phyloP scores from a whole-genome alignment of 1,139 yeast genomes.

The Sugiyamaella sp. region DNA sequence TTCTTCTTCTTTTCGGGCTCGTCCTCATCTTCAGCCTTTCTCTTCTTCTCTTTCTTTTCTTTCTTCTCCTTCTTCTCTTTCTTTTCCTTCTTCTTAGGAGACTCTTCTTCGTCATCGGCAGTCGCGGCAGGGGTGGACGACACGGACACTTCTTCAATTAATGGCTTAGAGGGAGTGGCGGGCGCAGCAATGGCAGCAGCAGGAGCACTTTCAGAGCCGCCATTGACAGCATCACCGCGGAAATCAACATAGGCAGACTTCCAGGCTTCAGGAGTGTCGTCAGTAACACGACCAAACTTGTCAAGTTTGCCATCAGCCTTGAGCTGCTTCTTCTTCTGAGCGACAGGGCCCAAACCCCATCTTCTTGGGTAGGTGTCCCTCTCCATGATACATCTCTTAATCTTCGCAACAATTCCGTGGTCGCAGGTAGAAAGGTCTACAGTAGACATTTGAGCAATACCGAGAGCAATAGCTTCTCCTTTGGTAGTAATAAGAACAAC shows the following conservation, averaged over 20 bases:
- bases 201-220: conserved; percentile 31
- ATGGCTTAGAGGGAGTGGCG: conserved; percentile 51
- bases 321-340: conserved; percentile 97
- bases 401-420: conserved; percentile 98
- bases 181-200: conserved; percentile 47
- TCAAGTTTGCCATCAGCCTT: conserved; percentile 97
- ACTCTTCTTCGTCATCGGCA: conserved; percentile 26
- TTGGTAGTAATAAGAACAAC: conserved; percentile 97
- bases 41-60: conserved; percentile 61
- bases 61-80: conserved; percentile 56
- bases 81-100: conserved; percentile 49
- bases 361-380: conserved; percentile 99
- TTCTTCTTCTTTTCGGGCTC: conserved; percentile 63
- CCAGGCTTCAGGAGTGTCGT: conserved; percentile 93
- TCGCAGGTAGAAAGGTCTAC: conserved; percentile 96
- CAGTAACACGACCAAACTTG: conserved; percentile 91
- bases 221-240: conserved; percentile 43
- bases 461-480: conserved; percentile 99
- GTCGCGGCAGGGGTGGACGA: conserved; percentile 40
- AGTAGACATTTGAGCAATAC: conserved; percentile 98
- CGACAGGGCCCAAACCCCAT: conserved; percentile 99
- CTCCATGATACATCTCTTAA: conserved; percentile 99
- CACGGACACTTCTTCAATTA: conserved; percentile 47
- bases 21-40: conserved; percentile 63
- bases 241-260: conserved; percentile 76